Evolutionary conservation across 345 rosid species (phyloP), one percentile per base, ranked within the genome.

Genomic region (Arabidopsis arenosa): DNA sequence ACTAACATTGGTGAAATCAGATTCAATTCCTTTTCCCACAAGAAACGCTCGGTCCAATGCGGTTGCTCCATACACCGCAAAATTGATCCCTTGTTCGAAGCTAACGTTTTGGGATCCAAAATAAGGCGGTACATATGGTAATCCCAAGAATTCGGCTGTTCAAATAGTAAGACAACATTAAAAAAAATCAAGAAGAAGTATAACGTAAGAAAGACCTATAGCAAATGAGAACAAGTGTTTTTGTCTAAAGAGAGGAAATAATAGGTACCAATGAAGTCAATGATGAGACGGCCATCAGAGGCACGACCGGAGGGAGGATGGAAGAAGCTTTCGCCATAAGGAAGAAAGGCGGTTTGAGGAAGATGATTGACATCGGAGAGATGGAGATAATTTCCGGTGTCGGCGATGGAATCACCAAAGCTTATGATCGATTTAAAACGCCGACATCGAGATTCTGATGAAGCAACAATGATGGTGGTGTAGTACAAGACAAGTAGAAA

Each of bases 351-450:
- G 11, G 37, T 61, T n/a, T 63, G 76, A 48, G 79, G 76, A 10
- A 49, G 77, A 7, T 21, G 57, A 56, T 57, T 71, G 9, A 4
- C 43, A 28, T 13, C 66, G 36, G 76, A 66, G 40, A 82, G 56
- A 37, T 9, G 33, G 9, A 78, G 45, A 15, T 18, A 61, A 62
- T 84, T 84, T 12, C 89, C 91, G 1, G 87, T 85, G 11, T 85
- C 91, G 9, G 89, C 80, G 2, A 83, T 39, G 9, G 91, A 87
- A 68, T 87, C 91, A 21, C 91, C 91, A 54, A 87, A 85, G 85
- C 89, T 84, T 68, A 87, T 69, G 73, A 87, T 75, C 1, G 89
- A 81, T 14, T 36, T 9, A 69, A 26, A 66, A 11, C 39, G 72
- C 28, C 10, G 44, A 60, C 73, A 70, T 0, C 3, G 75, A 21